Evolutionary conservation across 768 basidiomycete species (phyloP), one percentile per base, ranked within the genome.

Genomic region (Agaricus subrufescens): DNA sequence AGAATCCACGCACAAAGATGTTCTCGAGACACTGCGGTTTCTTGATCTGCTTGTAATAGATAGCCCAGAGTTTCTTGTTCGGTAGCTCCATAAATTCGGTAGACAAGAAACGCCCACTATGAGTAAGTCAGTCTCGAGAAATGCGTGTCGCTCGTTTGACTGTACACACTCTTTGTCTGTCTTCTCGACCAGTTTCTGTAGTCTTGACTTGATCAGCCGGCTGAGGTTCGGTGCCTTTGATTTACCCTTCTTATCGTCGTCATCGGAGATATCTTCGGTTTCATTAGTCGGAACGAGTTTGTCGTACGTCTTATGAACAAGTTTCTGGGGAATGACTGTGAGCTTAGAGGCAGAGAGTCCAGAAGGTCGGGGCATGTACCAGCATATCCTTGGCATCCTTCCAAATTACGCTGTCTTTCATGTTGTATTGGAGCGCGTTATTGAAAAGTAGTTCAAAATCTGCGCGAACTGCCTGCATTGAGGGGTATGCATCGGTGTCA

Each of bases 71-170:
- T 63, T 89, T 91, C 68, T 81, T 87, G 29, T 81, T 83, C 1
- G 94, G 94, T 44, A 95, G 74, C 46, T 89, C 86, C 85, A 91
- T 87, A 74, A 97, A 97, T 60, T 86, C 86, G 2, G 74, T 77
- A 12, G 86, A 86, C 42, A 89, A 67, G 15, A 81, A 69, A 37
- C 84, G 85, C 43, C 88, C 90, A 38, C 88, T 91, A 61, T 8
- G 58, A 34, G 46, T n/a, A 46, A 10, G 9, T 46, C 30, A 43
- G 31, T 19, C 37, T 25, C 31, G 54, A 34, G 37, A 40, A 46
- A 50, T 29, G 54, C 25, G 45, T 29, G 2, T 25, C 27, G 57
- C 34, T n/a, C 54, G 39, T 4, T 52, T 52, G n/a, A 25, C 62
- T 34, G 30, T 29, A 63, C 87, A 62, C 66, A 91, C 90, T 72